Percentiles rank a stretch among this genome's conserved stretches.
Conservation (phyloP, 257 asterid species). For the Apocynum venetum region DNA sequence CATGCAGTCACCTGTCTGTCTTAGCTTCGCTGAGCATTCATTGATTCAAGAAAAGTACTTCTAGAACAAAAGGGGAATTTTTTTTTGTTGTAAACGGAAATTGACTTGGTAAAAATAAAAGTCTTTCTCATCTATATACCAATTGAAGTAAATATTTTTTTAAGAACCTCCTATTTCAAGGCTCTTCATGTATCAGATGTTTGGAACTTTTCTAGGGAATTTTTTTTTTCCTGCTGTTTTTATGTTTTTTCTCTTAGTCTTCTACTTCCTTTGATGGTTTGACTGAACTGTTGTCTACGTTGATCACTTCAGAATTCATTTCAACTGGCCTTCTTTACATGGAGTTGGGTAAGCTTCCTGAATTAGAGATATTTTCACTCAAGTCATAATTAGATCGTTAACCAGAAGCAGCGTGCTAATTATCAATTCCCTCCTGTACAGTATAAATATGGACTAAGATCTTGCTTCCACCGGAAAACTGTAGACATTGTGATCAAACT, state of each 20-base stretch:
- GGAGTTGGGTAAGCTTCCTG: conserved; percentile 59
- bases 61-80: background rate
- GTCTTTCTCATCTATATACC: background rate
- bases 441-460: conserved; percentile 51
- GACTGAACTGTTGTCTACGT: background rate
- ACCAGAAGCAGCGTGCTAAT: background rate
- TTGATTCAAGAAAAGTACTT: background rate
- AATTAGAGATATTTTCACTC: background rate
- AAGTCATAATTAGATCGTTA: background rate
- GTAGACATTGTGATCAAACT: conserved; percentile 50
- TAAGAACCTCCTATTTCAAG: background rate
- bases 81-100: background rate
- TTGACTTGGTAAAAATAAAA: conserved; percentile 2
- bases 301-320: conserved; percentile 58
- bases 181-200: background rate
- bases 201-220: background rate
- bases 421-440: conserved; percentile 22
- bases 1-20: background rate
- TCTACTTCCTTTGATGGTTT: background rate
- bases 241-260: background rate
- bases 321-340: conserved; percentile 68
- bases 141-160: background rate
- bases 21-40: background rate
- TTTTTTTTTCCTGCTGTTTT: no score
- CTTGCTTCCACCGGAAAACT: conserved; percentile 64